A percentile compares a stretch with the other conserved stretches of the same genome.
Evolutionary conservation across 345 rosid genomes (phyloP).

Genomic region (Boechera stricta): DNA sequence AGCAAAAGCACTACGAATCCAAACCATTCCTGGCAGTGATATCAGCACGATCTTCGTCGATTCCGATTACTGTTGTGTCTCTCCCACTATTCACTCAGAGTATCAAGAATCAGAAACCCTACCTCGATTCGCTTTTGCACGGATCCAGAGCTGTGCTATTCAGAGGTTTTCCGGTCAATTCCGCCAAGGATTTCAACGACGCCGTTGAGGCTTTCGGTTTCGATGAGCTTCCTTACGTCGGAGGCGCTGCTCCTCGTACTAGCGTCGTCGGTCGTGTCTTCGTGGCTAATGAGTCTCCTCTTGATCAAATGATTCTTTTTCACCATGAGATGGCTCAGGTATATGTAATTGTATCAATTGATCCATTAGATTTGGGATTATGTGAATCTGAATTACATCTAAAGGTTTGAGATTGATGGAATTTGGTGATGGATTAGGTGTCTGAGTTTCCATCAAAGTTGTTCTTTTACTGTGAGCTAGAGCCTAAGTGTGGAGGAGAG

Average conservation of each 20-base stretch:
- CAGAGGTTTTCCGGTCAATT: constrained; percentile 26
- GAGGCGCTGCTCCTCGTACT: constrained; percentile 84
- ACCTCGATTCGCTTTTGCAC: constrained; percentile 66
- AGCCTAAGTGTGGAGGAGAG: constrained; percentile 87
- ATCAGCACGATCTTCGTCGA: constrained; percentile 51
- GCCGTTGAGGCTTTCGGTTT: constrained; percentile 87
- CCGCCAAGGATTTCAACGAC: constrained; percentile 65
- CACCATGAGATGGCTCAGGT: constrained; percentile 99
- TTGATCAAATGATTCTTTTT: constrained; percentile 87
- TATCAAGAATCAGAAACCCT: constrained; percentile 57
- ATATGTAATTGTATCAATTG: not conserved
- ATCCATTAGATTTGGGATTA: not conserved
- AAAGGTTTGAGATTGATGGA: not conserved
- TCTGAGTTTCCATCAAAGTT: constrained; percentile 88
- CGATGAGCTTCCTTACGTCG: constrained; percentile 88
- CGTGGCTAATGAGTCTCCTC: constrained; percentile 92
- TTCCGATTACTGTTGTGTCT: constrained; percentile 44
- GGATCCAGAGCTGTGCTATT: constrained; percentile 71
- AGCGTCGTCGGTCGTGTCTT: constrained; percentile 88
- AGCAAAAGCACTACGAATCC: constrained; percentile 60
- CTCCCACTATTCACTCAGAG: constrained; percentile 43
- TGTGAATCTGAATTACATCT: not conserved
- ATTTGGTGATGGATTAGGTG: constrained; percentile 50
- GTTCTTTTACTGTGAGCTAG: constrained; percentile 91
- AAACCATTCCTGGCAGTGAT: constrained; percentile 63